phyloP scores from a whole-genome alignment of 2,329 filamentous ascomycete genomes.

The Decorospora gaudefroyi region DNA sequence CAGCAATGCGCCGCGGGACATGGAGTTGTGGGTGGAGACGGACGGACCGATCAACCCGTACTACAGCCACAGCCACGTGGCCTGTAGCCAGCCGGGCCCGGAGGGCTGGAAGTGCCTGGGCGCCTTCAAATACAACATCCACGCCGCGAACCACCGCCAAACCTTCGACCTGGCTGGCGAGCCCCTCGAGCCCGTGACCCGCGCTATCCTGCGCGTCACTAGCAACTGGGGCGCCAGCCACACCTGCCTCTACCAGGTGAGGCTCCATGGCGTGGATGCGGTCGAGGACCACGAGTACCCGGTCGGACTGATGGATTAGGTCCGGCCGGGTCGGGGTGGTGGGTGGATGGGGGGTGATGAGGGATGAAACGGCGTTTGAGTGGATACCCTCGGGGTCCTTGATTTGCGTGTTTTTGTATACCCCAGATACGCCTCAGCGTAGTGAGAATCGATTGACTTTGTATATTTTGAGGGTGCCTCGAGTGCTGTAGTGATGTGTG shows the following conservation, averaged over 20 bases:
- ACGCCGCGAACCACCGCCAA: slow-evolving; percentile 50
- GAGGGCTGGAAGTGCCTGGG: slow-evolving; percentile 49
- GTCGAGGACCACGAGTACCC: slow-evolving; percentile 25
- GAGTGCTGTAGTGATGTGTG: not conserved
- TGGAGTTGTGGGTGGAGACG: slow-evolving; percentile 54
- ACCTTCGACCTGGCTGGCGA: slow-evolving; percentile 46
- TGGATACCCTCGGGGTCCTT: slow-evolving; percentile 6
- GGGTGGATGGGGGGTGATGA: slow-evolving; percentile 1
- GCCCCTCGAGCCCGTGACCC: slow-evolving; percentile 35
- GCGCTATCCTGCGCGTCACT: slow-evolving; percentile 48
- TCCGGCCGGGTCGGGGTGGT: no score
- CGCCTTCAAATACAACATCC: slow-evolving; percentile 49
- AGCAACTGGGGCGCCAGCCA: slow-evolving; percentile 52
- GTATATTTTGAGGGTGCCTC: not conserved
- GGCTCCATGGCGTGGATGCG: slow-evolving; percentile 48
- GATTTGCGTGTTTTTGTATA: slow-evolving; percentile 13
- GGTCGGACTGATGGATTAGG: slow-evolving; percentile 26
- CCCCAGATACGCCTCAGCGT: slow-evolving; percentile 12
- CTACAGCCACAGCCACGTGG: slow-evolving; percentile 23
- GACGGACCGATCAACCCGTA: slow-evolving; percentile 28
- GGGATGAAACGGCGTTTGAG: slow-evolving; percentile 10
- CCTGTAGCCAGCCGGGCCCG: slow-evolving; percentile 20
- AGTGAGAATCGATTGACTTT: slow-evolving; percentile 12
- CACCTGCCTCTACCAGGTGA: slow-evolving; percentile 55
- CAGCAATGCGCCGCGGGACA: slow-evolving; percentile 47